Evolutionary conservation across 176 grass and related monocot species (phyloP).

Genomic region (Guadua angustifolia): DNA sequence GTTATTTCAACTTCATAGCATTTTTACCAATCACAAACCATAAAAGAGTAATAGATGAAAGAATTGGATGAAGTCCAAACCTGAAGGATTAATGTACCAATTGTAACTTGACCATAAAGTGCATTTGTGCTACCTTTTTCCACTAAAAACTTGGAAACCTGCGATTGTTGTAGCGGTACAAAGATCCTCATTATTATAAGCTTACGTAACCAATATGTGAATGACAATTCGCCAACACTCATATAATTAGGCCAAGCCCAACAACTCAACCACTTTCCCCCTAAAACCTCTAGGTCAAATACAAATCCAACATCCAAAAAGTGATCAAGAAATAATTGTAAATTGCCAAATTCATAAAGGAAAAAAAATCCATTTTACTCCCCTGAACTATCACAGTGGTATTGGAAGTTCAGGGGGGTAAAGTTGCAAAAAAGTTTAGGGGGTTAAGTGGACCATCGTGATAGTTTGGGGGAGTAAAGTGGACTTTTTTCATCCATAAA

Average conservation of each 20-base stretch:
- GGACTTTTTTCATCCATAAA: not conserved
- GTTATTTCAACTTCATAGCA: not conserved
- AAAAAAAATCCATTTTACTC: no score
- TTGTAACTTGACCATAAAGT: conserved; percentile 98
- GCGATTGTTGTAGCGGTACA: conserved; percentile 20
- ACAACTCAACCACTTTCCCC: not conserved
- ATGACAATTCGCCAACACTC: not conserved
- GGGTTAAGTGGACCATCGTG: no score
- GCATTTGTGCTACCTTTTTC: conserved; percentile 88
- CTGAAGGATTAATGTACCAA: conserved; percentile 90
- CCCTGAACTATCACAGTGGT: no score
- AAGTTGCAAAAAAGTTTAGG: no score
- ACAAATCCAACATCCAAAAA: conserved; percentile 10
- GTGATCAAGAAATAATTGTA: not conserved
- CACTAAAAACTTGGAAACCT: conserved; percentile 94
- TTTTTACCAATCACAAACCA: not conserved
- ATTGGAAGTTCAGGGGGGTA: no score
- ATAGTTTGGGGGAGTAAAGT: no score
- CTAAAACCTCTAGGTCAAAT: conserved; percentile 30
- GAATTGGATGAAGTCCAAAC: conserved; percentile 46
- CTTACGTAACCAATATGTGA: not conserved
- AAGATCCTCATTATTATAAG: conserved; percentile 32
- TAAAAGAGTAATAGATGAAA: conserved; percentile 20
- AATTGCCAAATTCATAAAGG: not conserved
- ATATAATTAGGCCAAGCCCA: not conserved